Evolutionary conservation across 768 basidiomycete genomes (phyloP).

Genomic region (Butyriboletus loyo): DNA sequence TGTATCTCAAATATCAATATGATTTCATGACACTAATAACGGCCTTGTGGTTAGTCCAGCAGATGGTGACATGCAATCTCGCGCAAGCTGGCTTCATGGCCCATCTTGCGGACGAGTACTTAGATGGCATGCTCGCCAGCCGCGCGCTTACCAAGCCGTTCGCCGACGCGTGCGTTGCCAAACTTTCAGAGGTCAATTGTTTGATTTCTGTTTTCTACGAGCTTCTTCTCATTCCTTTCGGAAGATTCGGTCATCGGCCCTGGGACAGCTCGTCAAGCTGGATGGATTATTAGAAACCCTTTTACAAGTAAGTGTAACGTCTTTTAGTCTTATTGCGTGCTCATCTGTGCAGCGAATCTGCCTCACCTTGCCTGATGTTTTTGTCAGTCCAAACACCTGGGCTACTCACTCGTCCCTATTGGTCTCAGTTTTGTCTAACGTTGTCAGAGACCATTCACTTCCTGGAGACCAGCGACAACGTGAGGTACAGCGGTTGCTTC

Average conservation of each 20-base stretch:
- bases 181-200: conserved; percentile 58
- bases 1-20: too few species aligned
- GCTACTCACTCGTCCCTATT: conserved; percentile 43
- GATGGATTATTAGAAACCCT: conserved; percentile 52
- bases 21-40: too few species aligned
- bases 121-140: conserved; percentile 62
- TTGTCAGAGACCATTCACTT: conserved; percentile 27
- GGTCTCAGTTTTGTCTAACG: conserved; percentile 40
- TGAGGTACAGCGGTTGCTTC: conserved; percentile 47
- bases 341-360: conserved; percentile 53
- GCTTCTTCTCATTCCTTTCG: conserved; percentile 2
- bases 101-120: conserved; percentile 76
- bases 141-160: conserved; percentile 71
- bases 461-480: conserved; percentile 33
- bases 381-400: conserved; percentile 74
- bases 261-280: conserved; percentile 53
- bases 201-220: not conserved
- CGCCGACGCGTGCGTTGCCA: conserved; percentile 65
- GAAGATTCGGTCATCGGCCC: conserved; percentile 57
- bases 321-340: not conserved
- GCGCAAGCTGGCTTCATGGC: conserved; percentile 78
- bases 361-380: conserved; percentile 68
- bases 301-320: conserved; percentile 51
- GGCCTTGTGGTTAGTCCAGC: conserved; percentile 84
- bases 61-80: conserved; percentile 73